Evolutionary conservation across 495 filamentous ascomycete genomes (phyloP).

Genomic region (Aspergillus sclerotiicarbonarius): DNA sequence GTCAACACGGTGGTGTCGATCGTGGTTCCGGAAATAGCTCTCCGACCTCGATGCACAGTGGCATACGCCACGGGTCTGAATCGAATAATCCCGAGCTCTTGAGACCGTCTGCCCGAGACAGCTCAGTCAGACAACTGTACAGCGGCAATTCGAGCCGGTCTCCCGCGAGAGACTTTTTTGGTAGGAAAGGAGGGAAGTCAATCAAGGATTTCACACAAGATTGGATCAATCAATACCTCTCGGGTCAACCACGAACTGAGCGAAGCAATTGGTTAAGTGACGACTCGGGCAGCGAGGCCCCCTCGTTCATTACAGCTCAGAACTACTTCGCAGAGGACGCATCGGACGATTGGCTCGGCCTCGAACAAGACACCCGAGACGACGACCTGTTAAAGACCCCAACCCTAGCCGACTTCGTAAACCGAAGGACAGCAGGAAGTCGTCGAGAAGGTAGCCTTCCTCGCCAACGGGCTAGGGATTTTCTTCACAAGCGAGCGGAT

Average conservation of each 20-base stretch:
- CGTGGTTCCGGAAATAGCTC: slow-evolving; percentile 37
- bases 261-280: slow-evolving; percentile 72
- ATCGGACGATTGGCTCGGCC: slow-evolving; percentile 45
- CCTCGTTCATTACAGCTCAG: slow-evolving; percentile 44
- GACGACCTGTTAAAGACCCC: slow-evolving; percentile 45
- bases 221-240: slow-evolving; percentile 74
- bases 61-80: slow-evolving; percentile 40
- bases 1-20: slow-evolving; percentile 39
- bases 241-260: slow-evolving; percentile 59
- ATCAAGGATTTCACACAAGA: slow-evolving; percentile 66
- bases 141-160: slow-evolving; percentile 26
- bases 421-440: slow-evolving; percentile 21
- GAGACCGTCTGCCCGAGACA: slow-evolving; percentile 40
- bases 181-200: slow-evolving; percentile 41
- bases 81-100: slow-evolving; percentile 51
- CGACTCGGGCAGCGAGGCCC: slow-evolving; percentile 58
- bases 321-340: slow-evolving; percentile 45
- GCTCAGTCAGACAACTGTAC: slow-evolving; percentile 12
- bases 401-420: slow-evolving; percentile 41
- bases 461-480: slow-evolving; percentile 45
- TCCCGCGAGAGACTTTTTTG: slow-evolving; percentile 23
- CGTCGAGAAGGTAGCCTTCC: slow-evolving; percentile 16
- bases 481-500: slow-evolving; percentile 56
- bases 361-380: slow-evolving; percentile 41
- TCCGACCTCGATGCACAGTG: slow-evolving; percentile 30